Percentiles rank a stretch among this genome's conserved stretches.
Evolutionary conservation across 148 eudicot species (phyloP).

Genomic region (Rhododendron kiyosumense): DNA sequence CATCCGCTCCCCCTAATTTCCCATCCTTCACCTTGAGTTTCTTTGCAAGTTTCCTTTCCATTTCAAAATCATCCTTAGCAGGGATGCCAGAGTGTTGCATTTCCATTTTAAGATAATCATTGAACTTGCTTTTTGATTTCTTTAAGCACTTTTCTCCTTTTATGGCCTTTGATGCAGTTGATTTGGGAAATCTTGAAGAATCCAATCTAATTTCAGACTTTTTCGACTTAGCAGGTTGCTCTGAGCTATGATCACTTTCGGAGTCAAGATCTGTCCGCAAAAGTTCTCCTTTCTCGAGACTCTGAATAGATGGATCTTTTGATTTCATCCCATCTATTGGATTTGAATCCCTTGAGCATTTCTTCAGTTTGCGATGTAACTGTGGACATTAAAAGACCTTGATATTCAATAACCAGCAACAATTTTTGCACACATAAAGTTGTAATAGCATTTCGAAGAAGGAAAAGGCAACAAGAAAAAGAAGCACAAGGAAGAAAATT

Average conservation of each 20-base stretch:
- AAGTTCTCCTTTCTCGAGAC: conserved; percentile 2
- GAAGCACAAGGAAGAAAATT: background rate
- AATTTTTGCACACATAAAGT: background rate
- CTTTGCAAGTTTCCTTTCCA: conserved; percentile 65
- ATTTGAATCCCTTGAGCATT: conserved; percentile 14
- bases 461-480: background rate
- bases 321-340: background rate
- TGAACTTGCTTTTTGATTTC: conserved; percentile 45
- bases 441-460: background rate
- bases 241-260: conserved; percentile 6
- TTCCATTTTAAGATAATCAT: conserved; percentile 49
- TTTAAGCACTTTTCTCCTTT: conserved; percentile 7
- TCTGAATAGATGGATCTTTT: background rate
- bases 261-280: conserved; percentile 6
- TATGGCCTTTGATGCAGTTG: conserved; percentile 9
- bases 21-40: conserved; percentile 64
- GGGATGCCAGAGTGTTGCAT: conserved; percentile 23
- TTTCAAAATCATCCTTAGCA: conserved; percentile 52
- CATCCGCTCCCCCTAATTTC: conserved; percentile 42
- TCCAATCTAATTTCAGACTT: background rate
- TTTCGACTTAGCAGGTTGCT: background rate
- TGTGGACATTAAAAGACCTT: conserved; percentile 2
- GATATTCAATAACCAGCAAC: background rate
- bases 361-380: conserved; percentile 34
- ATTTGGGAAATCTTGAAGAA: conserved; percentile 4